Conservation (phyloP, 169 alveolate species). For the Cryptosporidium sp. region DNA sequence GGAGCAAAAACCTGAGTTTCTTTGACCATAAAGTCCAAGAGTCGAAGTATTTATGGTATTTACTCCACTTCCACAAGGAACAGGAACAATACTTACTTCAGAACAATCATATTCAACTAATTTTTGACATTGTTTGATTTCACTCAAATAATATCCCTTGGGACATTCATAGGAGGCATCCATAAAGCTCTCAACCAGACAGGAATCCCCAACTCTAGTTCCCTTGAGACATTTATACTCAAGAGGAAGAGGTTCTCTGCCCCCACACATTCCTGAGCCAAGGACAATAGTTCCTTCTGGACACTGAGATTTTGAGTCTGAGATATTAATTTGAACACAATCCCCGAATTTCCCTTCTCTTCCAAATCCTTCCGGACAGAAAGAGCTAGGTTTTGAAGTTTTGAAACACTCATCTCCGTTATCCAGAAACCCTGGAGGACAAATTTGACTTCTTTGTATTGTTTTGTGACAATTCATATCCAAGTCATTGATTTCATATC, state of each 20-base stretch:
- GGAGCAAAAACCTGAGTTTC: slow-evolving; percentile 21
- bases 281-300: slow-evolving; percentile 29
- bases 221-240: slow-evolving; percentile 44
- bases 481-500: slow-evolving; percentile 18
- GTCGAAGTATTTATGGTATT: background rate
- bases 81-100: slow-evolving; percentile 25
- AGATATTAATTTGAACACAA: slow-evolving; percentile 27
- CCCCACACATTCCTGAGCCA: slow-evolving; percentile 18
- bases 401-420: slow-evolving; percentile 48
- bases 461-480: slow-evolving; percentile 49
- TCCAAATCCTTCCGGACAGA: slow-evolving; percentile 35
- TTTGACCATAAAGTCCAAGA: background rate
- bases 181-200: slow-evolving; percentile 37
- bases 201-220: slow-evolving; percentile 54
- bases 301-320: slow-evolving; percentile 29
- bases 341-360: slow-evolving; percentile 43
- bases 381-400: slow-evolving; percentile 28
- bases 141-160: slow-evolving; percentile 44
- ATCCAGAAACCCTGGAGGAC: slow-evolving; percentile 73
- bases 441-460: slow-evolving; percentile 11
- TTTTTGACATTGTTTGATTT: slow-evolving; percentile 49
- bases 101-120: slow-evolving; percentile 70
- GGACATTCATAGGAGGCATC: slow-evolving; percentile 60
- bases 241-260: slow-evolving; percentile 51
- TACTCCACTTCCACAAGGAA: slow-evolving; percentile 19